phyloP scores from a whole-genome alignment of 2,329 filamentous ascomycete genomes.

The Mycosphaerella arachidis region DNA sequence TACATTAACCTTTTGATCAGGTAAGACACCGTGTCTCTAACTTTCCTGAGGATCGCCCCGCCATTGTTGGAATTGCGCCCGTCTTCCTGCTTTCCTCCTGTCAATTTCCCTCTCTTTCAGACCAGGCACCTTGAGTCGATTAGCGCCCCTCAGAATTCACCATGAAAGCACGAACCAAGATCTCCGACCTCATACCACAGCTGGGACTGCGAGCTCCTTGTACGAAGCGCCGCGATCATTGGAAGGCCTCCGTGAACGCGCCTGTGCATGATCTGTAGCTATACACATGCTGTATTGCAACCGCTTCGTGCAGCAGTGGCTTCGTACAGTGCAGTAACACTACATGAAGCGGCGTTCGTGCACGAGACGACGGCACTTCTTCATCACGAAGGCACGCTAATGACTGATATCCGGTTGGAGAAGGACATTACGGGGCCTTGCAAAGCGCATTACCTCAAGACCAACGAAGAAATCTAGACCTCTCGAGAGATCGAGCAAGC shows the following conservation, averaged over 20 bases:
- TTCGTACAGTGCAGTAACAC: no score
- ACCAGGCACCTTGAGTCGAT: neutral
- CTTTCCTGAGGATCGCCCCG: no score
- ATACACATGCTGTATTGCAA: no score
- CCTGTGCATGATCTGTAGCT: neutral
- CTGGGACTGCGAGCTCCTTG: conserved; percentile 1
- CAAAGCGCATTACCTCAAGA: conserved; percentile 1
- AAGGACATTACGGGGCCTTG: neutral
- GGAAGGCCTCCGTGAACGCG: neutral
- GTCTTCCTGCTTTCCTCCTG: no score
- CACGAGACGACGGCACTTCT: neutral
- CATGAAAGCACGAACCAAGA: neutral
- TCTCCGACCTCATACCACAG: neutral
- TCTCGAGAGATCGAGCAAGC: neutral
- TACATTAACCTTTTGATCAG: no score
- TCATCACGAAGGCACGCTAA: no score
- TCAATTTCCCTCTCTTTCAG: neutral
- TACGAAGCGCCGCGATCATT: neutral
- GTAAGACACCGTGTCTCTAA: no score
- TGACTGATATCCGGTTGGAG: neutral
- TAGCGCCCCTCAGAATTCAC: neutral
- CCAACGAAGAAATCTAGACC: neutral
- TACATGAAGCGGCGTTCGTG: neutral
- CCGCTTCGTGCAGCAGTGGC: no score
- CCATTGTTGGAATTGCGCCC: no score